Evolutionary conservation across 2,329 filamentous ascomycete genomes (phyloP), one percentile per base, ranked within the genome.

Genomic region (Aspergillus arachidicola): DNA sequence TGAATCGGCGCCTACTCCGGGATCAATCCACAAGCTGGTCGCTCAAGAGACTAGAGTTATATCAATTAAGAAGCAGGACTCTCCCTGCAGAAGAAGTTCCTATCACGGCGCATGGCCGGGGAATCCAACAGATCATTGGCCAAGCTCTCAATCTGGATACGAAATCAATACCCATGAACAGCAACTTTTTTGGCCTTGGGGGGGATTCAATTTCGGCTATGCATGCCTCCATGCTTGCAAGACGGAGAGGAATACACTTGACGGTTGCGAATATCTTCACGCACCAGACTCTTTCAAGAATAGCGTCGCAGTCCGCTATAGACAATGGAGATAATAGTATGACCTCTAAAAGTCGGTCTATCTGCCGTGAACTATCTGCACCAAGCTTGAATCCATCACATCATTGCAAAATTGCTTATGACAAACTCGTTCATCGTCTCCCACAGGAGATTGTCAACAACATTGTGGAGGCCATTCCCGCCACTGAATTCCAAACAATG

Each of bases 191-290:
- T 7, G 74, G 73, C 6, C 62, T 80, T 4, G 78, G 79, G 28
- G 79, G 79, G 45, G 79, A 81, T 64, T 79, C 77, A 2, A 79
- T 81, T 50, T 77, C 77, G 55, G 78, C 79, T 1, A 81, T 81
- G 79, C 56, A 72, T 71, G 58, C 60, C 6, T 21, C 11, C 5
- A 21, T 21, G n/a, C n/a, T 46, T 12, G 43, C 43, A n/a, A 23
- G n/a, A 14, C 7, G 21, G 1, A 21, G 21, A 46, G 43, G 43
- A 12, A n/a, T 46, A 23, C 9, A 2, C 6, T 10, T 43, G 7
- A 21, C n/a, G 1, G 41, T 43, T 4, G 41, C 16, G 41, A 14
- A 43, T 43, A 43, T 43, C 19, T 43, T 43, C 36, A 38, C 36
- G 3, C 12, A 38, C 5, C 36, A 38, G 6, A 38, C 19, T 16